These are phyloP conservation scores for Eimeria acervulina DNA, from an alignment of 169 alveolate genomes.

Conservation along the genomic window DNA sequence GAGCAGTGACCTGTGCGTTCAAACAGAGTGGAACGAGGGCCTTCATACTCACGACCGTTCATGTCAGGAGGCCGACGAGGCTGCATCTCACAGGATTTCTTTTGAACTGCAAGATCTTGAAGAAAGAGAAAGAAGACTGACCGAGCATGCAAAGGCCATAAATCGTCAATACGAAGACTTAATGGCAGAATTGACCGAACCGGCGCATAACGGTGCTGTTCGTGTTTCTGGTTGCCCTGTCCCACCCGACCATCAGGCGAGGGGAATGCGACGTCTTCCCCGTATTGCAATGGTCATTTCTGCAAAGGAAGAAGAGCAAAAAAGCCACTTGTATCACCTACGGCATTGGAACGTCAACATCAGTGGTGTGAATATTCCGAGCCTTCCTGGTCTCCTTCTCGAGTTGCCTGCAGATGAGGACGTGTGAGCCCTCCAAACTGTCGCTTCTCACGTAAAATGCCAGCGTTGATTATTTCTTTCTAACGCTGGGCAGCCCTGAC, in stretches of 20 bases:
- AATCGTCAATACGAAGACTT: background rate
- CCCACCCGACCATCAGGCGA: background rate
- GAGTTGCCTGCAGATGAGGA: background rate
- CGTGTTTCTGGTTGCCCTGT: background rate
- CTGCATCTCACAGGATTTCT: background rate
- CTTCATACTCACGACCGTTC: too few relatives aligned
- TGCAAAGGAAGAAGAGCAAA: slow-evolving; percentile 7
- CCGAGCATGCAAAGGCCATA: background rate
- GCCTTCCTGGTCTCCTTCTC: background rate
- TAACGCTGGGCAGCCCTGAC: background rate
- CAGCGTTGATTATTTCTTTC: background rate
- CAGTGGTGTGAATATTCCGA: background rate
- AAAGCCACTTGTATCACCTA: background rate
- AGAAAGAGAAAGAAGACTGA: background rate
- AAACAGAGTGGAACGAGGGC: background rate
- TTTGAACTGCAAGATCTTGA: background rate
- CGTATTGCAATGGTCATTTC: background rate
- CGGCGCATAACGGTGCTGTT: background rate
- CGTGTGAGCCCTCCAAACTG: background rate
- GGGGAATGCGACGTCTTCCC: background rate
- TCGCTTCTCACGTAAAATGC: background rate
- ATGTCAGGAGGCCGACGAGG: background rate
- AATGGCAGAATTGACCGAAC: background rate
- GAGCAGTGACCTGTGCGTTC: background rate
- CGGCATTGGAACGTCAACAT: background rate